Evolutionary conservation across 352 stramenopile genomes (phyloP).

Genomic region (Phytophthora lateralis): DNA sequence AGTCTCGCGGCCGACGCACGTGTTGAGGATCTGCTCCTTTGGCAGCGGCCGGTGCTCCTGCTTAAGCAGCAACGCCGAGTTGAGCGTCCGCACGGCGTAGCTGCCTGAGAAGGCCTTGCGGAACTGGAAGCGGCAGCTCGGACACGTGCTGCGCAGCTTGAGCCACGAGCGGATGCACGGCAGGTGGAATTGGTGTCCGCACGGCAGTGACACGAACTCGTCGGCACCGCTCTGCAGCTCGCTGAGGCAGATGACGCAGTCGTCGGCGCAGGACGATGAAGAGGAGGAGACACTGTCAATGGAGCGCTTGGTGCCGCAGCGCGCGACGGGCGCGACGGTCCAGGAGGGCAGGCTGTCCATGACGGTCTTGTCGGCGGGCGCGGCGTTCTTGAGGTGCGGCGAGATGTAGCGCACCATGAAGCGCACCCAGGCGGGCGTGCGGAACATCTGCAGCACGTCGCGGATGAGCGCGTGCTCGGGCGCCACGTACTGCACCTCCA

Average conservation of each 20-base stretch:
- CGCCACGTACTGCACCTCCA: slow-evolving; percentile 82
- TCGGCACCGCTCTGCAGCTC: slow-evolving; percentile 67
- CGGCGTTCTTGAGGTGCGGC: slow-evolving; percentile 82
- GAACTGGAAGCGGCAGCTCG: slow-evolving; percentile 94
- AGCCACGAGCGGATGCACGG: slow-evolving; percentile 94
- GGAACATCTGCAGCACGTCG: slow-evolving; percentile 85
- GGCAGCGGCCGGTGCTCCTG: slow-evolving; percentile 57
- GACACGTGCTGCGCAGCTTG: slow-evolving; percentile 91
- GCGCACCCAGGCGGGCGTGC: slow-evolving; percentile 78
- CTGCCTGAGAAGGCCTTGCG: slow-evolving; percentile 79
- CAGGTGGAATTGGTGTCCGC: slow-evolving; percentile 93
- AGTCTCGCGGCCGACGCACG: slow-evolving; percentile 56
- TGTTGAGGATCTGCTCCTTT: slow-evolving; percentile 68
- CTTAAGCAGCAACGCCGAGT: slow-evolving; percentile 76
- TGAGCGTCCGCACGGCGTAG: slow-evolving; percentile 82
- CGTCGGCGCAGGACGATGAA: slow-evolving; percentile 17
- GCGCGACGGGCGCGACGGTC: slow-evolving; percentile 11
- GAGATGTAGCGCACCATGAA: slow-evolving; percentile 90
- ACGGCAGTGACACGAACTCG: slow-evolving; percentile 84
- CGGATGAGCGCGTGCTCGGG: slow-evolving; percentile 62
- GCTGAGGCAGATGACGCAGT: slow-evolving; percentile 93
- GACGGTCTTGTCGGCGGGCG: slow-evolving; percentile 73
- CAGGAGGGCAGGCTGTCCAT: slow-evolving; percentile 53
- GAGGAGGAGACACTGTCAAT: slow-evolving; percentile 37
- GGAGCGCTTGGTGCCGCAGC: slow-evolving; percentile 25